Base-by-base conservation (phyloP, 2,329 filamentous ascomycete species). In the Neurospora sp. region DNA sequence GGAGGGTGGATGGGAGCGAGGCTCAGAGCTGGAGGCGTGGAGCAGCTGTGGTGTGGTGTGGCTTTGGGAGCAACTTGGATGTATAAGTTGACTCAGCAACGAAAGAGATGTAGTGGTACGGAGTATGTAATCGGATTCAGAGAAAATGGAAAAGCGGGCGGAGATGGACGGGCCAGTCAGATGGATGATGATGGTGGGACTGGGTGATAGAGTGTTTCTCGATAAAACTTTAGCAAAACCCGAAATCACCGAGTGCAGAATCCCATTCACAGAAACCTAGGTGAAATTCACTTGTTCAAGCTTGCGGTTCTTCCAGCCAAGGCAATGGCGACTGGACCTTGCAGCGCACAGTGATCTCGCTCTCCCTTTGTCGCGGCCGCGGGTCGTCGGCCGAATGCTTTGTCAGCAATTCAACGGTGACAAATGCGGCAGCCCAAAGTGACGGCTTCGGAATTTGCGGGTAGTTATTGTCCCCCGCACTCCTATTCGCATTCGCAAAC, bases 321-420 rank as follows among this genome's bases (percentile, higher is more conserved):
- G 28, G 28, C 23, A 36, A 62, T 17, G 52, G 52, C 52, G 28
- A 33, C 52, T 36, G 46, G 46, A 57, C 46, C 46, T 57, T 57
- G 46, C 12, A 57, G 46, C 12, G 52, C 33, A 62, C 23, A 62
- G 12, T 62, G 52, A 33, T 28, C 23, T 62, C 6, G 33, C 33
- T 36, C 23, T 62, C 23, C 23, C 52, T 62, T 62, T 62, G 52
- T 62, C 52, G 52, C 46, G 46, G 46, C 10, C 46, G 46, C 52
- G 52, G 52, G 52, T 69, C 39, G 41, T 39, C 68, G 23, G 57
- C 39, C 19, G 57, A 66, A 46, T 65, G 67, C 68, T 69, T 69
- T 69, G 68, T 69, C 68, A 69, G 68, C 68, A 66, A 62, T 36
- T 52, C 19, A 17, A 57, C 17, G 28, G 52, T 62, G 52, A 62